Base-by-base conservation (phyloP, 2,329 filamentous ascomycete genomes). In the Colletotrichum sp. region DNA sequence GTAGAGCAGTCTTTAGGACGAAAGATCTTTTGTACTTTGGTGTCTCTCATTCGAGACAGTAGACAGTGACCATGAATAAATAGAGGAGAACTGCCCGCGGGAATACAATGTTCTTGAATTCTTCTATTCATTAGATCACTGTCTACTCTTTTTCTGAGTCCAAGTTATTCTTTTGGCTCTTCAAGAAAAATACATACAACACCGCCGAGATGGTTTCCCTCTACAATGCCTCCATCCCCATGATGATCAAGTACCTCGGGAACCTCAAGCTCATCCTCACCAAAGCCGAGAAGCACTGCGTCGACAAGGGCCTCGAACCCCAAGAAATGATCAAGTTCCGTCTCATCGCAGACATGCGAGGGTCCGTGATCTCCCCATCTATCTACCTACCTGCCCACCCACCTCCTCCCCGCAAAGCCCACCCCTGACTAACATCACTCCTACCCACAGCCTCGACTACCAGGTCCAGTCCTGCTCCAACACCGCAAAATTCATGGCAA, bases 171-270 rank as follows among this genome's bases (percentile, higher is more conserved):
- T 12, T 63, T 18, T 21, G 7, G n/a, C 12, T 1, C 6, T 18
- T 7, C 2, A 28, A 6, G 0, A 24, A 13, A 52, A 6, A 34
- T 1, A 5, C 21, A 2, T 1, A n/a, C 8, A n/a, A 34, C 21
- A 34, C 34, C 34, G 52, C 32, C 44, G 44, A 49, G 10, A 77
- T 77, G 76, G 69, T 77, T 39, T 69, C 73, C 26, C 73, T 77
- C 15, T 73, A 73, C 24, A 26, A 64, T 3, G 63, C 69, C 59
- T 78, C 77, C 10, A 71, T 82, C 1, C 81, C 82, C 4, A 80
- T 83, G 18, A 69, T 82, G 36, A 71, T 80, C 76, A 83, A 82
- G 66, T 82, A 79, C 71, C 80, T 82, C 16, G 80, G 75, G 63
- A 79, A 73, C 59, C 57, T 83, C 6, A 80, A 80, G 4, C 39